A percentile compares a stretch with the other conserved stretches of the same genome.
phyloP scores from a whole-genome alignment of 345 rosid species.

The Schrenkiella parvula region DNA sequence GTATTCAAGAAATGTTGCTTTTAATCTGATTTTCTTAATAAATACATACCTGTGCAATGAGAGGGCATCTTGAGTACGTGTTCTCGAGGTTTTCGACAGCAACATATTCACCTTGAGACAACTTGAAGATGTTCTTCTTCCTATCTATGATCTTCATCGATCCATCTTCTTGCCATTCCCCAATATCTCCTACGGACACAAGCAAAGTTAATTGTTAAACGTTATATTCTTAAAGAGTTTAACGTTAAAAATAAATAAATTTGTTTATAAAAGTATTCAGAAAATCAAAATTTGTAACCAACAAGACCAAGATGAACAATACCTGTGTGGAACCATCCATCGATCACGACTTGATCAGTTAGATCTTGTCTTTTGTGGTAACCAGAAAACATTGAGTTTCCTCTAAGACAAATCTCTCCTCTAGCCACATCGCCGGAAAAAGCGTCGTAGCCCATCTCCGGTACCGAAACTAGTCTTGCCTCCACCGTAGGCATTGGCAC shows the following conservation, averaged over 20 bases:
- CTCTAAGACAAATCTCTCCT: constrained; percentile 92
- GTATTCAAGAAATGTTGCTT: not conserved
- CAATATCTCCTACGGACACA: constrained; percentile 64
- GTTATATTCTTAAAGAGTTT: not conserved
- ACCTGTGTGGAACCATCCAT: constrained; percentile 99
- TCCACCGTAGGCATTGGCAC: constrained; percentile 87
- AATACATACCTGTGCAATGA: constrained; percentile 57
- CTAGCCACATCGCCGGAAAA: constrained; percentile 49
- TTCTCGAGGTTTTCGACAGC: constrained; percentile 86
- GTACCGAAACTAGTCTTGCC: constrained; percentile 86
- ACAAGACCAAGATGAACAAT: constrained; percentile 4
- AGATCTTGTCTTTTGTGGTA: constrained; percentile 87
- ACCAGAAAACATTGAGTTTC: constrained; percentile 78
- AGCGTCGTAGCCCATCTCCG: constrained; percentile 95
- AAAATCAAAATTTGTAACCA: not conserved
- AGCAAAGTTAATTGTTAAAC: not conserved
- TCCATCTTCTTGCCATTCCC: constrained; percentile 87
- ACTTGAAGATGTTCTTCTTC: constrained; percentile 92
- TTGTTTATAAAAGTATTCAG: no score
- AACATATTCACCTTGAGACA: constrained; percentile 94
- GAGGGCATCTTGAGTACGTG: constrained; percentile 67
- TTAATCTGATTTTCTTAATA: not conserved
- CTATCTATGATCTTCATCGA: constrained; percentile 89
- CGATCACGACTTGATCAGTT: constrained; percentile 69
- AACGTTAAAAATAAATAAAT: no score